A percentile compares a stretch with the other conserved stretches of the same genome.
Evolutionary conservation across 352 stramenopile species (phyloP).

Genomic region (Pythium plurisporium): DNA sequence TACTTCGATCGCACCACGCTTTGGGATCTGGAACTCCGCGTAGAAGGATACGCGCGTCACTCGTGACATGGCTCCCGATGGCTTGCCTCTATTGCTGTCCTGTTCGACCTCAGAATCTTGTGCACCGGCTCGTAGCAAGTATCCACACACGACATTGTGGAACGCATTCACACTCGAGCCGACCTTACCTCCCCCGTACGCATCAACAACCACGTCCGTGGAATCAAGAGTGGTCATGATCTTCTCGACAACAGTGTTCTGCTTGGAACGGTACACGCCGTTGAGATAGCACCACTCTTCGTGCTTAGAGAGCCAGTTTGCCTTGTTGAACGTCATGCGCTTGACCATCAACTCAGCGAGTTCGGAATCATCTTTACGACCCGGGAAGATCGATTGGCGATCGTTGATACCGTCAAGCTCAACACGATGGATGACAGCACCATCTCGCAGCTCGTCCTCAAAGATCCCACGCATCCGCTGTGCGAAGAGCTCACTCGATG

Average conservation of each 20-base stretch:
- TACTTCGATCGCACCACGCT: background rate
- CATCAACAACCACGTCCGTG: background rate
- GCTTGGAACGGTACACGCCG: background rate
- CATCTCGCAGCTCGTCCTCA: slow-evolving; percentile 3
- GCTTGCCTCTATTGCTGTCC: too few relatives aligned
- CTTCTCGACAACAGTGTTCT: slow-evolving; percentile 7
- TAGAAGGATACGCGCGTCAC: slow-evolving; percentile 11
- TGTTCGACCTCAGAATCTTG: too few relatives aligned
- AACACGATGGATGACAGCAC: slow-evolving; percentile 1
- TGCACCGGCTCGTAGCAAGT: background rate
- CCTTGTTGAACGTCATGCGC: slow-evolving; percentile 12
- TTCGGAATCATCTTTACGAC: background rate
- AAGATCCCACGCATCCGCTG: slow-evolving; percentile 7
- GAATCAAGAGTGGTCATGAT: slow-evolving; percentile 11
- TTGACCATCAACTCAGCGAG: slow-evolving; percentile 15
- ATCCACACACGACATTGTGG: slow-evolving; percentile 7
- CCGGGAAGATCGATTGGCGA: too few relatives aligned
- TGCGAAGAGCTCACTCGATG: background rate
- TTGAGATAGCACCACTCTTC: slow-evolving; percentile 21
- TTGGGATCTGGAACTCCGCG: slow-evolving; percentile 9
- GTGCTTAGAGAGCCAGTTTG: slow-evolving; percentile 7
- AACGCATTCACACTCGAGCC: background rate
- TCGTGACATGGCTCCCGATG: background rate
- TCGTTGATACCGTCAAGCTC: too few relatives aligned
- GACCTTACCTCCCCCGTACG: too few relatives aligned